Evolutionary conservation across 805 yeast genomes (phyloP).

Genomic region (Wickerhamomyces canadensis): DNA sequence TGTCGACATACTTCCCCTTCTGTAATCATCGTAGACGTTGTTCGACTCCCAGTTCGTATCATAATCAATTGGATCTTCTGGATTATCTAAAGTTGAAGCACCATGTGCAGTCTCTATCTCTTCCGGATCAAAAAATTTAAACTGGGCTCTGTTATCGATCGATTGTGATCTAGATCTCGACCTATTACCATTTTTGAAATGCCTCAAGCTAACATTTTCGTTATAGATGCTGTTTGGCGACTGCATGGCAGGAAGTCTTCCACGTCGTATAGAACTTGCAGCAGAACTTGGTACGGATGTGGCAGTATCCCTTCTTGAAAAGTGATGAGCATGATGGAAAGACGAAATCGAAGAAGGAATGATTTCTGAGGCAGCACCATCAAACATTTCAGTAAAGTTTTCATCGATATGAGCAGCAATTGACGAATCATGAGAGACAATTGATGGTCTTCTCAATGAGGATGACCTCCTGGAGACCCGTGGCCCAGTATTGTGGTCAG

Average conservation of each 20-base stretch:
- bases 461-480: constrained; percentile 17
- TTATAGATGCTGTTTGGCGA: constrained; percentile 4
- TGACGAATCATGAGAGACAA: constrained; percentile 26
- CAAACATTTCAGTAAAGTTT: constrained; percentile 63
- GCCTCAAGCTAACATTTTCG: constrained; percentile 14
- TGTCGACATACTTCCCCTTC: constrained; percentile 30
- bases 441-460: constrained; percentile 27
- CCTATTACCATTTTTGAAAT: constrained; percentile 20
- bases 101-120: constrained; percentile 88
- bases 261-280: constrained; percentile 24
- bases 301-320: constrained; percentile 24
- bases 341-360: constrained; percentile 76
- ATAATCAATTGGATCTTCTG: constrained; percentile 51
- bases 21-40: constrained; percentile 41
- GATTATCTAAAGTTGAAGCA: constrained; percentile 65
- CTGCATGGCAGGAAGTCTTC: constrained; percentile 10
- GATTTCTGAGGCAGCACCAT: constrained; percentile 72
- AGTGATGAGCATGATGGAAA: constrained; percentile 64
- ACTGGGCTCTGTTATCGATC: constrained; percentile 36
- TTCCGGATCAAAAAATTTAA: constrained; percentile 77
- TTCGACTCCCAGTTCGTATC: constrained; percentile 66
- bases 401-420: constrained; percentile 37
- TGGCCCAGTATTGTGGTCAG: not conserved
- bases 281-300: constrained; percentile 18
- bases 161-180: constrained; percentile 32